phyloP scores from a whole-genome alignment of 139 green algal species.

The Closterium sp. region DNA sequence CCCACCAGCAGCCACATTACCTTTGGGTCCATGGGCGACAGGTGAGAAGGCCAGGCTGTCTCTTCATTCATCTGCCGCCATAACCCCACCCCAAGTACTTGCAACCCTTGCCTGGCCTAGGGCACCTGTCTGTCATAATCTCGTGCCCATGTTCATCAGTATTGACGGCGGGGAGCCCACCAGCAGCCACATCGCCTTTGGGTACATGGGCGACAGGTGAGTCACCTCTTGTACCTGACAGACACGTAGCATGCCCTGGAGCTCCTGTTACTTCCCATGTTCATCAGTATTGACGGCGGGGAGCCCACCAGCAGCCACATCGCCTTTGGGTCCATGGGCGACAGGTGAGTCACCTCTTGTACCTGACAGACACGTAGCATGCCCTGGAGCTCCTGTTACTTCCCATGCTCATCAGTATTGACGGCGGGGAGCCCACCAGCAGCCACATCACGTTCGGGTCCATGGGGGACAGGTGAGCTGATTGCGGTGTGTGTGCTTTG shows the following conservation, averaged over 20 bases:
- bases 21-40: slow-evolving; percentile 69
- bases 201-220: slow-evolving; percentile 65
- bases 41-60: no score
- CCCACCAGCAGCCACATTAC: slow-evolving; percentile 37
- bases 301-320: slow-evolving; percentile 29
- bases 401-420: slow-evolving; percentile 60
- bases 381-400: background rate
- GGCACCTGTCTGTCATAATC: background rate
- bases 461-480: slow-evolving; percentile 64
- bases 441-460: slow-evolving; percentile 60
- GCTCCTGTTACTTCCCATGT: slow-evolving; percentile 51
- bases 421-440: slow-evolving; percentile 37
- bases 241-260: no score
- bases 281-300: slow-evolving; percentile 55
- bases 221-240: background rate
- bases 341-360: no score
- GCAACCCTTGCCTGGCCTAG: no score
- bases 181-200: slow-evolving; percentile 54
- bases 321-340: slow-evolving; percentile 65
- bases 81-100: no score
- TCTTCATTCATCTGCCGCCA: no score
- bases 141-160: slow-evolving; percentile 64
- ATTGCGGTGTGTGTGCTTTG: no score
- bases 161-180: slow-evolving; percentile 45
- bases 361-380: no score